These are phyloP conservation scores for Blastosporella zonata DNA, from an alignment of 1,284 basidiomycete species.

Conservation along the genomic window DNA sequence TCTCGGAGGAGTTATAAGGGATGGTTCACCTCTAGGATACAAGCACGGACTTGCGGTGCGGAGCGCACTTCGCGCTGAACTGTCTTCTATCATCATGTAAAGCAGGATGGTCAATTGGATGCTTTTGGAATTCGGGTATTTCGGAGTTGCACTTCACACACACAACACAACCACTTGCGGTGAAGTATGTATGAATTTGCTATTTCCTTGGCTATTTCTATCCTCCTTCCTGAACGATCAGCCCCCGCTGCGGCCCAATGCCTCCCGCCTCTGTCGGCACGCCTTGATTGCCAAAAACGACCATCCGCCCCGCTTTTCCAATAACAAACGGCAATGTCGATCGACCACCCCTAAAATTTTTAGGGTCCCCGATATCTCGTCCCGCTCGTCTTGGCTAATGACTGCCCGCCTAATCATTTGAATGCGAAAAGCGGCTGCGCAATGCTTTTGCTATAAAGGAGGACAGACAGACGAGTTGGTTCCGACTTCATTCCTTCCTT, in stretches of 20 bases:
- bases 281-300: not conserved
- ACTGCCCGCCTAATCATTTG: not conserved
- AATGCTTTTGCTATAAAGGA: not conserved
- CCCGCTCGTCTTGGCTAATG: not conserved
- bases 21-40: conserved; percentile 4
- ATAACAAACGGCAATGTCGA: not conserved
- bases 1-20: conserved; percentile 5
- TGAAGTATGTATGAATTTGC: not conserved
- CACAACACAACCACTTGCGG: too few relatives aligned
- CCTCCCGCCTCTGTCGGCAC: not conserved
- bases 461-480: not conserved
- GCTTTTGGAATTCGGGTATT: conserved; percentile 9
- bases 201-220: not conserved
- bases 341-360: conserved; percentile 8
- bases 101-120: conserved; percentile 17
- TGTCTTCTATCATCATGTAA: conserved; percentile 8
- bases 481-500: not conserved
- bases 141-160: not conserved
- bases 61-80: conserved; percentile 1
- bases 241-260: not conserved
- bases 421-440: not conserved
- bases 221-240: not conserved
- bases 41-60: conserved; percentile 7
- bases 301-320: not conserved
- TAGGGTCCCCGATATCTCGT: not conserved